Evolutionary conservation across 2,329 filamentous ascomycete species (phyloP), one percentile per base, ranked within the genome.

Genomic region (Diaporthe sp.): DNA sequence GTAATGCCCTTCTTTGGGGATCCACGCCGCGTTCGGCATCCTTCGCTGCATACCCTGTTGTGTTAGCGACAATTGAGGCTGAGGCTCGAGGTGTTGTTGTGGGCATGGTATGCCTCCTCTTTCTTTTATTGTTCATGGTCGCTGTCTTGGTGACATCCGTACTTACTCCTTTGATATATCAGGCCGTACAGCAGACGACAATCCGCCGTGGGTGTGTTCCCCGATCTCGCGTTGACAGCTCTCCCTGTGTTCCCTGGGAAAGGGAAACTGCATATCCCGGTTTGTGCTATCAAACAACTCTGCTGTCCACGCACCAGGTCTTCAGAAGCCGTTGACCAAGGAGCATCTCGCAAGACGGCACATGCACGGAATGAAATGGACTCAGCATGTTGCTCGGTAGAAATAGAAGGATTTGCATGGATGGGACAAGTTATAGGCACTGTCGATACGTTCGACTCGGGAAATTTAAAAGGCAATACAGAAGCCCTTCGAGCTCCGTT

Each of bases 281-380:
- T 8, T 25, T 72, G 73, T 75, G 60, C 60, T 72, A 75, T 75
- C 73, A 75, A 75, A 75, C 73, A 72, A 72, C 15, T 34, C 22
- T 25, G 20, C 22, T 20, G 20, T 42, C 15, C 47, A 28, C 34
- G 47, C 39, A 55, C 37, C 60, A 44, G 22, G 47, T 25, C 17
- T 20, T 25, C 55, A 7, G 6, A 47, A 37, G 13, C 5, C 4
- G 39, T 37, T 25, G 17, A 34, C 22, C 31, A 42, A 22, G 34
- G 17, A 5, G 34, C 4, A 42, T 42, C 31, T 39, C 4, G n/a
- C 34, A 9, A 49, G 34, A 42, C 49, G 17, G 49, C n/a, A 70
- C 22, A 68, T 68, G 22, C 34, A 39, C 20, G 22, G 47, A 12
- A 22, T 39, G 31, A 25, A 10, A 10, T 25, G 34, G 5, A 22